phyloP scores from a whole-genome alignment of 78 protist species.

The Dictyostelium brefeldianum region DNA sequence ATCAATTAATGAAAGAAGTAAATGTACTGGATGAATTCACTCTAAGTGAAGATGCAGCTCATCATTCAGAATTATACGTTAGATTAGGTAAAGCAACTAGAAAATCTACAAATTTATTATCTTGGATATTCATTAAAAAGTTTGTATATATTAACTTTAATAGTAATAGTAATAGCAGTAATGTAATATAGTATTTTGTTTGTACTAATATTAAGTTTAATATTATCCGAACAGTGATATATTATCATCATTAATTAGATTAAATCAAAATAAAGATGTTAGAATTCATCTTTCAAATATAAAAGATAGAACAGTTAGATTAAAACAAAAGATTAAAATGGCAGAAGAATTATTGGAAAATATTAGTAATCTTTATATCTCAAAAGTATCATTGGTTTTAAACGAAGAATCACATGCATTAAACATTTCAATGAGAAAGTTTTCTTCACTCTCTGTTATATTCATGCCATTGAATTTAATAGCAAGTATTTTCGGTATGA shows the following conservation, averaged over 20 bases:
- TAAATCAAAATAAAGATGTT: slow-evolving; percentile 22
- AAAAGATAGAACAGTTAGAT: slow-evolving; percentile 41
- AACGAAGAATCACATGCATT: slow-evolving; percentile 70
- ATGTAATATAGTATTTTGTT: neutral
- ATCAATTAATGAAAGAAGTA: slow-evolving; percentile 21
- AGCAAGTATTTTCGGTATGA: slow-evolving; percentile 65
- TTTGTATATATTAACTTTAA: neutral
- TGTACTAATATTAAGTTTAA: neutral
- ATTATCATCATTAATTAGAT: slow-evolving; percentile 46
- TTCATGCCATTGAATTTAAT: slow-evolving; percentile 63
- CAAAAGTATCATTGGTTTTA: slow-evolving; percentile 55
- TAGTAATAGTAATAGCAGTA: neutral
- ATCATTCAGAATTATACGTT: slow-evolving; percentile 40
- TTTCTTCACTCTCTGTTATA: slow-evolving; percentile 30
- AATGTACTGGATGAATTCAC: slow-evolving; percentile 47
- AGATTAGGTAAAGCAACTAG: slow-evolving; percentile 64
- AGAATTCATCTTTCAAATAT: slow-evolving; percentile 34
- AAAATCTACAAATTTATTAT: slow-evolving; percentile 41
- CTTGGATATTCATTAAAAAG: slow-evolving; percentile 56
- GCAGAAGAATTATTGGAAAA: slow-evolving; percentile 59
- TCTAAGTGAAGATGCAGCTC: neutral
- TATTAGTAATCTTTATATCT: slow-evolving; percentile 39
- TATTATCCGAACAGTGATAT: slow-evolving; percentile 45
- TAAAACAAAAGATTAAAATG: slow-evolving; percentile 51
- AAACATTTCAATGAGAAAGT: slow-evolving; percentile 30